Evolutionary conservation across 2,329 filamentous ascomycete genomes (phyloP).

Genomic region (Metarhizium robertsii): DNA sequence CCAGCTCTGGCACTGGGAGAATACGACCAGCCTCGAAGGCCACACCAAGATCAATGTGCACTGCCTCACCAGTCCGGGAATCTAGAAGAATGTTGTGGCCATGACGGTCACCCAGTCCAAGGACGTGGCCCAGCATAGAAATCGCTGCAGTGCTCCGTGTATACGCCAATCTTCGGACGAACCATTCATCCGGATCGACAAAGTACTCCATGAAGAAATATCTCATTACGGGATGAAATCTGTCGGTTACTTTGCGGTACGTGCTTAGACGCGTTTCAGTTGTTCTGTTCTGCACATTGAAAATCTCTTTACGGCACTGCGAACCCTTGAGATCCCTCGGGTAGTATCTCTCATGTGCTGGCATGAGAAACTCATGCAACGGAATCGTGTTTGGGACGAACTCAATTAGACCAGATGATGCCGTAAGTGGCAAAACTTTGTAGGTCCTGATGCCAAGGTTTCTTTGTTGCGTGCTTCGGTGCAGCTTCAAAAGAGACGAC

Average conservation of each 20-base stretch:
- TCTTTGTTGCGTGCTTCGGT: conserved; percentile 78
- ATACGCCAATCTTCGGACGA: conserved; percentile 78
- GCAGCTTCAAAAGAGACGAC: conserved; percentile 76
- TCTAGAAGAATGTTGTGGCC: conserved; percentile 96
- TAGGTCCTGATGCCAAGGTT: conserved; percentile 90
- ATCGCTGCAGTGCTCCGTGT: conserved; percentile 90
- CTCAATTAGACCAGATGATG: conserved; percentile 84
- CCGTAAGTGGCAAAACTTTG: conserved; percentile 85
- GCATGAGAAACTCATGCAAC: conserved; percentile 84
- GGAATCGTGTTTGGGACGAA: conserved; percentile 93
- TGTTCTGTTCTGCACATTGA: conserved; percentile 58
- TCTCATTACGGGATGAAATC: conserved; percentile 86
- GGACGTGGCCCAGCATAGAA: conserved; percentile 85
- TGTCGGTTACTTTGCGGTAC: conserved; percentile 69
- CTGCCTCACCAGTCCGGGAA: conserved; percentile 78
- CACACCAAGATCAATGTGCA: conserved; percentile 94
- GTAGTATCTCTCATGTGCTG: conserved; percentile 78
- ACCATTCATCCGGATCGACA: conserved; percentile 92
- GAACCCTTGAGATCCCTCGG: conserved; percentile 72
- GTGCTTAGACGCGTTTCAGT: conserved; percentile 62
- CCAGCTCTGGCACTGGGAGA: conserved; percentile 89
- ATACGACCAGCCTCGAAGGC: conserved; percentile 95
- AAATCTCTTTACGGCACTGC: conserved; percentile 72
- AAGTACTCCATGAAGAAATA: conserved; percentile 98
- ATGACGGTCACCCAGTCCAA: conserved; percentile 89